Conservation (phyloP, 352 stramenopile genomes). For the Phytophthora palmivora region DNA sequence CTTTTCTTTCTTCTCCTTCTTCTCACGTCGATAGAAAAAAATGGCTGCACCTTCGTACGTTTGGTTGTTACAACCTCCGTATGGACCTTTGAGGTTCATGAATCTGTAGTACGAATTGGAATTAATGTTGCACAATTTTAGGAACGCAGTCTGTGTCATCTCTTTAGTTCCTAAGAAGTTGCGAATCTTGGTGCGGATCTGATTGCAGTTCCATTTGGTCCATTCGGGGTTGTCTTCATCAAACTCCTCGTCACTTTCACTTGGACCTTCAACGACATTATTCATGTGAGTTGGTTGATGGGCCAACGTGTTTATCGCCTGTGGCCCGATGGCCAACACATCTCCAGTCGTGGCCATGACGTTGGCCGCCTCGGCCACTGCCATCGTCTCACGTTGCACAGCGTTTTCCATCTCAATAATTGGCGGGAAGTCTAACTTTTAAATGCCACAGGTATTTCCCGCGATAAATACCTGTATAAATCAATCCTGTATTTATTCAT, state of each 20-base stretch:
- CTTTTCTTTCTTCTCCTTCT: constrained; percentile 29
- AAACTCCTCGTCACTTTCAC: constrained; percentile 32
- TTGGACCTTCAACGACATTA: constrained; percentile 1
- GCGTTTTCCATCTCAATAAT: constrained; percentile 6
- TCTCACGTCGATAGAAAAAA: constrained; percentile 56
- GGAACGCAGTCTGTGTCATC: constrained; percentile 59
- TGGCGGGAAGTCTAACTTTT: constrained; percentile 9
- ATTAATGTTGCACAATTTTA: constrained; percentile 49
- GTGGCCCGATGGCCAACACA: background rate
- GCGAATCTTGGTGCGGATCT: constrained; percentile 54
- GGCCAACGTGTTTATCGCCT: background rate
- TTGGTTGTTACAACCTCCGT: constrained; percentile 46
- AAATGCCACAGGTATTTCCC: background rate
- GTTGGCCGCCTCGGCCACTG: constrained; percentile 19
- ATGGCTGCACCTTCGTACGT: constrained; percentile 45
- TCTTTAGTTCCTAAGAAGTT: constrained; percentile 56
- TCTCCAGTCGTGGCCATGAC: background rate
- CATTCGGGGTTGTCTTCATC: constrained; percentile 33
- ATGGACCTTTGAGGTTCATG: constrained; percentile 61
- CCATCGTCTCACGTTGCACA: constrained; percentile 21
- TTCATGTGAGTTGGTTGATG: background rate
- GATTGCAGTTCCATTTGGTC: constrained; percentile 50
- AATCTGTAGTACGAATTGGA: constrained; percentile 59
- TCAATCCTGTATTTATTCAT: constrained; percentile 7
- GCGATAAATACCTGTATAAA: background rate